phyloP scores from a whole-genome alignment of 768 basidiomycete species.

The Amanita phalloides region DNA sequence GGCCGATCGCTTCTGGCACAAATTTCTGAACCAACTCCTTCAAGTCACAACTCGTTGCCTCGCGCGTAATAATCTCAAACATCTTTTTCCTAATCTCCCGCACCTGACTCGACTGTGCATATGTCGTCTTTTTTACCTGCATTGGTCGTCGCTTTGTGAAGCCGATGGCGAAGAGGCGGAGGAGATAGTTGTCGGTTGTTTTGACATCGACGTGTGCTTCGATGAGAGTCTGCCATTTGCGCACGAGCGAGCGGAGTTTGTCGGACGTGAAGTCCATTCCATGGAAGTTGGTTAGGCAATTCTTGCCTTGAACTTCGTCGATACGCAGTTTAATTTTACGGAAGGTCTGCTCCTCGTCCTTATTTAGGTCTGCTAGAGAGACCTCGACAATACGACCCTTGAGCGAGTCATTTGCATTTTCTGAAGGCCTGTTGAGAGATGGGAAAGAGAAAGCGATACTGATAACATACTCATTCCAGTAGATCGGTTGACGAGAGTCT shows the following conservation, averaged over 20 bases:
- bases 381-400: slow-evolving; percentile 96
- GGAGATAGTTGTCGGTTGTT: slow-evolving; percentile 98
- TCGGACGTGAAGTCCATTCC: slow-evolving; percentile 99
- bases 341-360: slow-evolving; percentile 99
- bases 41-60: slow-evolving; percentile 90
- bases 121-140: slow-evolving; percentile 98
- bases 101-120: slow-evolving; percentile 91
- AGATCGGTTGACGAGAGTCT: slow-evolving; percentile 97
- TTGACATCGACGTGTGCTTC: slow-evolving; percentile 99
- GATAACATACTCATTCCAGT: slow-evolving; percentile 85
- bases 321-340: slow-evolving; percentile 98
- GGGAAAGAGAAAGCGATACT: neutral
- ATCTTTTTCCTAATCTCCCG: slow-evolving; percentile 99
- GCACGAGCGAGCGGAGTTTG: slow-evolving; percentile 98
- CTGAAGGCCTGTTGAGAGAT: slow-evolving; percentile 26
- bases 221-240: slow-evolving; percentile 99
- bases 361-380: slow-evolving; percentile 95
- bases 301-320: slow-evolving; percentile 95
- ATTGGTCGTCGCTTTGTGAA: slow-evolving; percentile 96
- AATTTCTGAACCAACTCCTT: slow-evolving; percentile 99
- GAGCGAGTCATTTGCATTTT: slow-evolving; percentile 97
- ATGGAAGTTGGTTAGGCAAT: slow-evolving; percentile 99
- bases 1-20: slow-evolving; percentile 95
- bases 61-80: slow-evolving; percentile 97
- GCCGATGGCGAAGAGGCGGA: slow-evolving; percentile 97